A percentile compares a stretch with the other conserved stretches of the same genome.
These are phyloP conservation scores for Sporothrix euskadiensis DNA, from an alignment of 2,329 filamentous ascomycete genomes.

Conservation along the genomic window DNA sequence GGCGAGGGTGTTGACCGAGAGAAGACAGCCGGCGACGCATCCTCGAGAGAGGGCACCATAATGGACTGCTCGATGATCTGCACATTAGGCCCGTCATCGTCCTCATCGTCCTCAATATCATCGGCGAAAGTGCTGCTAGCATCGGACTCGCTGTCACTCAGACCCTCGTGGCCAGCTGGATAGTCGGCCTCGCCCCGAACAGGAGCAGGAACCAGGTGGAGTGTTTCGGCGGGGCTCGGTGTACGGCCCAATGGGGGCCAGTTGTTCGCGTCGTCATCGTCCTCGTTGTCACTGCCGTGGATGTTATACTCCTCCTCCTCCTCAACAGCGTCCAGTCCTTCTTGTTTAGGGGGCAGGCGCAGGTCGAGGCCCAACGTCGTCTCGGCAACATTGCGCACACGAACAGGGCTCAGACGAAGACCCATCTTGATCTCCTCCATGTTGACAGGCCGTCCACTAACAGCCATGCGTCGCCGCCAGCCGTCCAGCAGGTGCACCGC, in stretches of 20 bases:
- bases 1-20: conserved; percentile 33
- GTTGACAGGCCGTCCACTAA: conserved; percentile 68
- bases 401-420: conserved; percentile 62
- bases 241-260: conserved; percentile 17
- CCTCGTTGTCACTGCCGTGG: conserved; percentile 24
- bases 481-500: conserved; percentile 87
- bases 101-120: conserved; percentile 33
- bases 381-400: conserved; percentile 54
- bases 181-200: conserved; percentile 37
- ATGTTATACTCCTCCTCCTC: conserved; percentile 34
- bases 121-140: conserved; percentile 49
- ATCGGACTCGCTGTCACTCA: conserved; percentile 42
- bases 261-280: background rate
- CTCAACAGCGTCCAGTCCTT: conserved; percentile 33
- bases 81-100: conserved; percentile 49
- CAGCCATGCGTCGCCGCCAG: conserved; percentile 81
- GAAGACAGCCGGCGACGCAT: conserved; percentile 30
- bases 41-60: conserved; percentile 36
- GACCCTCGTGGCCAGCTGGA: conserved; percentile 34
- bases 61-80: conserved; percentile 49
- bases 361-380: conserved; percentile 44
- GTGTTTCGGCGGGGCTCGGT: conserved; percentile 42
- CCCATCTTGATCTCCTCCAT: conserved; percentile 68
- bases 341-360: conserved; percentile 41
- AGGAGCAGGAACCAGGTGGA: conserved; percentile 46